Evolutionary conservation across 148 eudicot genomes (phyloP).

Genomic region (Rhododendron ferrugineum): DNA sequence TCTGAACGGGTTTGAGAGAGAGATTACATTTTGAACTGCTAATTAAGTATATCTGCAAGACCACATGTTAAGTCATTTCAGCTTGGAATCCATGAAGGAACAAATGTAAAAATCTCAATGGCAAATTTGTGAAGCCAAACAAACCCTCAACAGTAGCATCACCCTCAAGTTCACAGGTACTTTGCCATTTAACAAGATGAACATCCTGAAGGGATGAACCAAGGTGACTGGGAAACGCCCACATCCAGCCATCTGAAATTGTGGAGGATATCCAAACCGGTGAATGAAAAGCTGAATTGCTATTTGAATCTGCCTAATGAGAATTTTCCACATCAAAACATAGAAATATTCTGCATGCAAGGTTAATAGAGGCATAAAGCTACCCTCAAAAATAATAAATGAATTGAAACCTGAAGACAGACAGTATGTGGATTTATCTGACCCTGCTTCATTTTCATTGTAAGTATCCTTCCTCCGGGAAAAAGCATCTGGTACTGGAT

Average conservation of each 20-base stretch:
- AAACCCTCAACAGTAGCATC: slow-evolving; percentile 75
- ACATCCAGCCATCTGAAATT: slow-evolving; percentile 73
- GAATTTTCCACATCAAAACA: slow-evolving; percentile 12
- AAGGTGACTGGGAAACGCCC: slow-evolving; percentile 44
- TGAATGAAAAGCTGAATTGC: slow-evolving; percentile 21
- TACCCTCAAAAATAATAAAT: neutral
- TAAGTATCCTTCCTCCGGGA: slow-evolving; percentile 15
- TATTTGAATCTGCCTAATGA: slow-evolving; percentile 57
- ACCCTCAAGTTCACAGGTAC: slow-evolving; percentile 86
- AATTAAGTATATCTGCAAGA: slow-evolving; percentile 75
- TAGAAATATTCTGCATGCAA: neutral
- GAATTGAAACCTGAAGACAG: slow-evolving; percentile 59
- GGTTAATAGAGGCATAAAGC: neutral
- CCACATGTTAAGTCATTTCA: neutral
- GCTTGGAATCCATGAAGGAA: neutral
- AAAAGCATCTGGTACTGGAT: slow-evolving; percentile 54
- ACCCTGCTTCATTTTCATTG: slow-evolving; percentile 8
- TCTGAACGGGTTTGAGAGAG: slow-evolving; percentile 78
- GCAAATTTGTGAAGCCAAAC: slow-evolving; percentile 11
- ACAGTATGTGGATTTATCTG: slow-evolving; percentile 16
- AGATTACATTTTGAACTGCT: slow-evolving; percentile 59
- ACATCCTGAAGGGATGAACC: slow-evolving; percentile 33
- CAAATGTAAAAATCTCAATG: neutral
- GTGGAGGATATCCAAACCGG: slow-evolving; percentile 66
- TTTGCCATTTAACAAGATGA: slow-evolving; percentile 49